Base-by-base conservation (phyloP, 73 alveolate species). In the Halteria grandinella region DNA sequence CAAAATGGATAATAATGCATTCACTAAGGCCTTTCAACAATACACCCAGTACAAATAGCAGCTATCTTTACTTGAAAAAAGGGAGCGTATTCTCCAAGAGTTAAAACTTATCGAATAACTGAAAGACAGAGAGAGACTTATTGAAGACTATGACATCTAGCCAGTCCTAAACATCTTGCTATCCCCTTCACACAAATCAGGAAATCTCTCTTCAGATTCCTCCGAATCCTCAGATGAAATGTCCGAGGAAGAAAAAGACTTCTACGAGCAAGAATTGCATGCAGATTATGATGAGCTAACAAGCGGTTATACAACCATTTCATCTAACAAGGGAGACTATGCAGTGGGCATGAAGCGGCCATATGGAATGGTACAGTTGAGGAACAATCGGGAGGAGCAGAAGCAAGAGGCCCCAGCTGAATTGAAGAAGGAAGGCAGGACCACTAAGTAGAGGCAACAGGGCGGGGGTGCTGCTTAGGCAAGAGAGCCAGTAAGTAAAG, bases 271-370 rank as follows among this genome's bases (percentile, higher is more conserved):
- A 25, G n/a, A n/a, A n/a, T 32, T 66, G n/a, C 80, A 66, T 28
- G 66, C 69, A 18, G 80, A 66, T 18, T 66, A 18, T 23, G 80
- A 66, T 10, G 63, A 66, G 17, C 36, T 66, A 2, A 66, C 80
- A 2, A 66, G 80, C 28, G 80, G 80, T 12, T 66, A 66, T 27
- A 44, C 80, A 7, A 66, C 80, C 18, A 66, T 66, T 28, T 66
- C 80, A 5, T 66, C 80, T 6, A 66, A 66, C 21, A 66, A 32
- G 29, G 80, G 80, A 25, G 80, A 66, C 1, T 66, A 66, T n/a
- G n/a, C n/a, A n/a, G n/a, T n/a, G n/a, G n/a, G n/a, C n/a, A n/a
- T n/a, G n/a, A n/a, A n/a, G n/a, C n/a, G n/a, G n/a, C n/a, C n/a
- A n/a, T n/a, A n/a, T n/a, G n/a, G n/a, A n/a, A n/a, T n/a, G n/a